Evolutionary conservation across 176 grass and related monocot genomes (phyloP).

Genomic region (Musa schizocarpa): DNA sequence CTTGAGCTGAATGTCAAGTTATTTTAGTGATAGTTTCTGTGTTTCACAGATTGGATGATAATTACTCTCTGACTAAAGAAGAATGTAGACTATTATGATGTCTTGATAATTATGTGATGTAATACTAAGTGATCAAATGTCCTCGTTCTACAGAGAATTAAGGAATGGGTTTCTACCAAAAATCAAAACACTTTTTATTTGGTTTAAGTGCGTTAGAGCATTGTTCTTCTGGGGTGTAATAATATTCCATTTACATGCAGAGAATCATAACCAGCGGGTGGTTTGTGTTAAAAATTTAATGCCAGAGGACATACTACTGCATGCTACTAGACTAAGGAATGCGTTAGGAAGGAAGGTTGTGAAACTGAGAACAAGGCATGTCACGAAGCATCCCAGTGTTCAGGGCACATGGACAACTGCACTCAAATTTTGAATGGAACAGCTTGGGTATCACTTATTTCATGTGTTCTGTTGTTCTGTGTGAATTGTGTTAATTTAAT

Average conservation of each 20-base stretch:
- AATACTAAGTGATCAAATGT: too few species aligned
- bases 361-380: constrained; percentile 74
- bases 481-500: too few species aligned
- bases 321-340: constrained; percentile 74
- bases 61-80: too few species aligned
- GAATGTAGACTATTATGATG: too few species aligned
- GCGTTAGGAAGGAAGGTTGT: constrained; percentile 77
- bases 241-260: constrained; percentile 22
- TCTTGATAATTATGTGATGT: not conserved
- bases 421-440: constrained; percentile 44
- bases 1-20: not conserved
- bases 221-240: not conserved
- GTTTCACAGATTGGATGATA: not conserved
- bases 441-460: not conserved
- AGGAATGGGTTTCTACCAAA: too few species aligned
- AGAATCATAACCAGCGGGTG: constrained; percentile 73
- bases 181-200: too few species aligned
- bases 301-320: constrained; percentile 63
- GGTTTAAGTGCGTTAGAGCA: too few species aligned
- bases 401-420: constrained; percentile 82
- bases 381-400: constrained; percentile 59
- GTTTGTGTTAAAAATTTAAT: constrained; percentile 68
- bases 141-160: too few species aligned
- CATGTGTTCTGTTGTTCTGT: not conserved
- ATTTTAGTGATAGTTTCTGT: not conserved